Base-by-base conservation (phyloP, 257 asterid genomes). In the Jacaranda copaia region DNA sequence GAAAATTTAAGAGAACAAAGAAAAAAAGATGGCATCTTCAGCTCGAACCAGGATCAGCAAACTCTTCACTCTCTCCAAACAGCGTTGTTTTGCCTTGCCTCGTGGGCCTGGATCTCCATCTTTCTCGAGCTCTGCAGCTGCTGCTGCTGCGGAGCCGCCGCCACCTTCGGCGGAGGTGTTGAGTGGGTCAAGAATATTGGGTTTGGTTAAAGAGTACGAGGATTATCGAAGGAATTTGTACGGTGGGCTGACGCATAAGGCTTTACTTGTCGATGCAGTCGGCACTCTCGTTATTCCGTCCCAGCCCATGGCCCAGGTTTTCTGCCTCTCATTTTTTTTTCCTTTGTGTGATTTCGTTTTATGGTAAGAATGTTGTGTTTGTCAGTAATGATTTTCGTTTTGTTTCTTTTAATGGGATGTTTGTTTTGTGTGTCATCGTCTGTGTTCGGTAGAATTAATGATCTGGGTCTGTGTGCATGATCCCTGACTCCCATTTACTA, bases 271-370 rank as follows among this genome's bases (percentile, higher is more conserved):
- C 75, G 99, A 96, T 77, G 99, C 97, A 10, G 99, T 90, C 39
- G 99, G 99, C 49, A 96, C 99, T 58, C 98, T 96, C 45, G 87
- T 96, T 77, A 80, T 86, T 73, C 99, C 98, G 2, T 91, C 99
- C 69, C 99, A 96, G 78, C 99, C 98, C 57, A 93, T 89, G 99
- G 99, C 99, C 35, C 97, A 96, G 99, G 98, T 93, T 68, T 78
- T 62, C 19, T 62, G 52, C 60, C 20, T 60, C 76, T 62, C 20
- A 16, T 0, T 43, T 14, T 77, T 4, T 6, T 32, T 48, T n/a
- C 8, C 3, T 68, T 76, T n/a, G 19, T n/a, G 16, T 45, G 51
- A 42, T 51, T 39, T 35, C 65, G 7, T 39, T 51, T 61, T 80
- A 15, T n/a, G 46, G 68, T 61, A 3, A 10, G 43, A 42, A 55